These are phyloP conservation scores for Phytophthora boehmeriae DNA, from an alignment of 352 stramenopile genomes.

Conservation along the genomic window DNA sequence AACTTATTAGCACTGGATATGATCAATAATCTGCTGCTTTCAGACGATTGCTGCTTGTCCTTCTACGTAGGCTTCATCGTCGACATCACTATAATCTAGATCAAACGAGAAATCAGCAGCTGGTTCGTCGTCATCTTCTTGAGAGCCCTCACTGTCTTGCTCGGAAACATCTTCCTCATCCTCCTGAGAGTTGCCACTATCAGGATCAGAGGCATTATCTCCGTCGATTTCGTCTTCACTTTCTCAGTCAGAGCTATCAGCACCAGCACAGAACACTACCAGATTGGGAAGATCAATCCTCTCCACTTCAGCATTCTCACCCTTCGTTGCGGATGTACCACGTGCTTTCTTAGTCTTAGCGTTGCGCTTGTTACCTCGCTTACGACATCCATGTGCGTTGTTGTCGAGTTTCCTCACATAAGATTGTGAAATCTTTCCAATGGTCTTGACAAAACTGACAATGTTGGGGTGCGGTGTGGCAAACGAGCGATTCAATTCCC, in stretches of 20 bases:
- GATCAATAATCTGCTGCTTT: no score
- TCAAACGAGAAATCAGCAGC: no score
- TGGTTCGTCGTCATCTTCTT: no score
- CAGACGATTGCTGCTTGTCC: no score
- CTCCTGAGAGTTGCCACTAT: no score
- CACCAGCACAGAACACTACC: neutral
- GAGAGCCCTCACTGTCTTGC: no score
- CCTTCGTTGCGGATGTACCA: no score
- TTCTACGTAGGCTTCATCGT: no score
- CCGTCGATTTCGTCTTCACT: constrained; percentile 5
- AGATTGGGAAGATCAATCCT: neutral
- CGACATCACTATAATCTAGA: no score
- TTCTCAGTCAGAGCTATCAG: neutral
- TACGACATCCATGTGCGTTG: constrained; percentile 1
- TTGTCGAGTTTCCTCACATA: constrained; percentile 1
- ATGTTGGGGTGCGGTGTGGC: neutral
- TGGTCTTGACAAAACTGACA: neutral
- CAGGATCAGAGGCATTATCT: no score
- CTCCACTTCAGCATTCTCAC: neutral
- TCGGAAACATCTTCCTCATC: no score
- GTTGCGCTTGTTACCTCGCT: neutral
- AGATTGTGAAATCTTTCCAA: constrained; percentile 1
- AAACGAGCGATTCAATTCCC: constrained; percentile 4
- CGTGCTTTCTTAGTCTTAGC: neutral
- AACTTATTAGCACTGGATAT: no score